Conservation (phyloP, 306 rosid species). For the Vigna angularis region DNA sequence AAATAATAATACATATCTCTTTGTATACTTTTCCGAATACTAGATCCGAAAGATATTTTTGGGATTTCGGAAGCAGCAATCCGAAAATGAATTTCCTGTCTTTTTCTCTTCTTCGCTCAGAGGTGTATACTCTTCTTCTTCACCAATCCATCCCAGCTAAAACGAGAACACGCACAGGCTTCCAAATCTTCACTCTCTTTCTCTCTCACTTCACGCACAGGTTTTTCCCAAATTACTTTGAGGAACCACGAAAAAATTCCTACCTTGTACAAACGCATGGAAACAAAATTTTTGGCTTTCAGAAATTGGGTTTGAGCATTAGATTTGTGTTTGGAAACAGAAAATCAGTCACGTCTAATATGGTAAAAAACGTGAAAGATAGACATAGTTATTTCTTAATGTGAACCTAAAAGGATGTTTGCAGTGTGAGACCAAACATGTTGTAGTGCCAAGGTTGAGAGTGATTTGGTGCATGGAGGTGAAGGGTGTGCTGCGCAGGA, state of each 20-base stretch:
- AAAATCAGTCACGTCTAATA: not conserved
- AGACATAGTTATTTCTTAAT: not conserved
- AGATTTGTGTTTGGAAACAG: not conserved
- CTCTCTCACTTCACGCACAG: not conserved
- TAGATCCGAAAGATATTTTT: no score
- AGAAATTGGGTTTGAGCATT: constrained; percentile 30
- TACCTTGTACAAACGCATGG: constrained; percentile 34
- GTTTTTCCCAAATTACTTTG: constrained; percentile 16
- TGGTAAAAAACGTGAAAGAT: not conserved
- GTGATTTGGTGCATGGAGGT: not conserved
- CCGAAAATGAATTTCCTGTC: no score
- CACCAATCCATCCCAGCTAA: no score
- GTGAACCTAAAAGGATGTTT: not conserved
- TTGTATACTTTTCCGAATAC: no score
- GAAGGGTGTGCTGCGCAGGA: no score
- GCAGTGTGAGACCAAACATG: not conserved
- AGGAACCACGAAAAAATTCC: not conserved
- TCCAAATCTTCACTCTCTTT: no score
- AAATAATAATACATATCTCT: no score
- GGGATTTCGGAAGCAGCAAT: no score
- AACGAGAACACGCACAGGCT: no score
- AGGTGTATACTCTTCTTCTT: no score
- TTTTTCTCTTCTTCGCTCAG: no score
- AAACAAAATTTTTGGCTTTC: constrained; percentile 36
- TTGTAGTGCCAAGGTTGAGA: not conserved